Evolutionary conservation across 345 rosid species (phyloP), one percentile per base, ranked within the genome.

Genomic region (Tarenaya hassleriana): DNA sequence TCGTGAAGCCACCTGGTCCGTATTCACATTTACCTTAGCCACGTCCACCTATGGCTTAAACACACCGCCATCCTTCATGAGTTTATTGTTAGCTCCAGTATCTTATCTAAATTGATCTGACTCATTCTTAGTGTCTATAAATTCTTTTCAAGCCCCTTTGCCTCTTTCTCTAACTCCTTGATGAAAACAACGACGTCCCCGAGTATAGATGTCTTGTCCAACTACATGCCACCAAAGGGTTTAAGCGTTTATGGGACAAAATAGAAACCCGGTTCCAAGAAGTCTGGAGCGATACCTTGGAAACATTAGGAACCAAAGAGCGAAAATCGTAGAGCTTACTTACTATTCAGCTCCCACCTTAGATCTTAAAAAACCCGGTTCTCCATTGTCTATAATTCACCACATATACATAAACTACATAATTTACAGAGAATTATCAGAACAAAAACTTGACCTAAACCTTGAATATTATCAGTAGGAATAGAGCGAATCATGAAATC

Each of bases 141-240:
- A 18, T 80, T 68, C 52, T 84, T 82, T 61, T 77, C 87, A 4
- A 92, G 86, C 74, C 88, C 98, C 61, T 84, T 88, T 7, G 58
- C 80, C 69, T 84, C 88, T 58, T 69, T 72, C 55, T 82, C 75
- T 49, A 92, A 58, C 68, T 92, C 95, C 77, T 76, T 84, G 61
- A 92, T 86, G 43, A 71, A 92, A 43, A 80, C 84, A 16, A 92
- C 88, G 2, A 90, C 96, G 11, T 92, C 98, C 32, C 83, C 98
- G 14, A 92, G 85, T 37, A 88, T 88, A 1, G 96, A 72, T 10
- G 98, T 96, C 61, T 84, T 78, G 33, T 92, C 91, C 77, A 92
- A 57, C 98, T 87, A 72, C 56, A 59, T 33, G 50, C 52, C 56
- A 24, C n/a, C 16, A 19, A 59, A 53, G 40, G 50, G 41, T 52